phyloP scores from a whole-genome alignment of 2,329 filamentous ascomycete species.

The Eurotiales sp. region DNA sequence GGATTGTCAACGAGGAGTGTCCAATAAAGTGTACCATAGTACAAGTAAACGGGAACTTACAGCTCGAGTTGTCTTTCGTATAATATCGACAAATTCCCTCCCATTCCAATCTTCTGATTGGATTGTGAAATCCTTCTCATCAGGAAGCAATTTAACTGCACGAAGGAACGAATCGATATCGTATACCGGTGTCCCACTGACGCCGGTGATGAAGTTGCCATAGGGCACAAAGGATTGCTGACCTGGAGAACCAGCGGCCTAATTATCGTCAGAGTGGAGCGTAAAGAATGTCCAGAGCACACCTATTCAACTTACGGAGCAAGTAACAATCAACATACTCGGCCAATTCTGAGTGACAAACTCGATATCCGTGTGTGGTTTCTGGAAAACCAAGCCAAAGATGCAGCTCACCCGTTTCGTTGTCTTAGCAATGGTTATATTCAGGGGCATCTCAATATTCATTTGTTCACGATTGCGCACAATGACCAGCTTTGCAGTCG shows the following conservation, averaged over 20 bases:
- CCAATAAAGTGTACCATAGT: background rate
- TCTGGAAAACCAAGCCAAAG: conserved; percentile 9
- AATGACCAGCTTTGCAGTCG: conserved; percentile 6
- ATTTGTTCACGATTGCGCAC: conserved; percentile 8
- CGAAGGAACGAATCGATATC: conserved; percentile 3
- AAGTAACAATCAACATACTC: conserved; percentile 5
- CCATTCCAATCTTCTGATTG: conserved; percentile 12
- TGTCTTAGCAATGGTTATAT: background rate
- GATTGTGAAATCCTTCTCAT: conserved; percentile 11
- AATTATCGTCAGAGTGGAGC: background rate
- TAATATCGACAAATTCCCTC: conserved; percentile 4
- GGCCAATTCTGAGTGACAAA: conserved; percentile 4
- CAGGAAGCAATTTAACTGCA: conserved; percentile 2
- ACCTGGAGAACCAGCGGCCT: conserved; percentile 6
- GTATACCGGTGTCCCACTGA: conserved; percentile 5
- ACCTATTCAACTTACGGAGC: too few relatives aligned
- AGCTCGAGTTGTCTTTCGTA: conserved; percentile 8
- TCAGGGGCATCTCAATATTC: conserved; percentile 3
- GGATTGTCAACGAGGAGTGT: background rate
- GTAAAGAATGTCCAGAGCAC: too few relatives aligned
- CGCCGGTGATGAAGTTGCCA: conserved; percentile 4
- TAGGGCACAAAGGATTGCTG: conserved; percentile 4
- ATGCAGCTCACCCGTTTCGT: conserved; percentile 5
- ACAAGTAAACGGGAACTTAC: background rate
- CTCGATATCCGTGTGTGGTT: conserved; percentile 6